A percentile compares a stretch with the other conserved stretches of the same genome.
These are phyloP conservation scores for Solanum pennellii DNA, from an alignment of 257 asterid species.

Conservation along the genomic window DNA sequence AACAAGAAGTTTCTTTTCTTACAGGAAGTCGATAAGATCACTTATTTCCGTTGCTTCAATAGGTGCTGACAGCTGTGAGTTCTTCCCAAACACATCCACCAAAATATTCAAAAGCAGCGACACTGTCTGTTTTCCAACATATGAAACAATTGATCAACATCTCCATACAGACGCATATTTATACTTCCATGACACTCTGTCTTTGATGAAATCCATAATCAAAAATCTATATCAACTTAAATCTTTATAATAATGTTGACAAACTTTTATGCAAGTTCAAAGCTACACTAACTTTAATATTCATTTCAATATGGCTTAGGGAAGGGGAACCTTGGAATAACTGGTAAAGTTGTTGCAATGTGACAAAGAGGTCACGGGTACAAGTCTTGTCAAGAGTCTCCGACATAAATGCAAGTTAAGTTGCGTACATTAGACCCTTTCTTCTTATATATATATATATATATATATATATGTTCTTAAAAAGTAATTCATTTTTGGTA, in stretches of 20 bases:
- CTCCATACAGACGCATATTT: neutral
- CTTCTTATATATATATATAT: too few relatives aligned
- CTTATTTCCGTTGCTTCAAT: conserved; percentile 78
- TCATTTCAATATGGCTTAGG: neutral
- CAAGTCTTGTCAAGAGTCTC: neutral
- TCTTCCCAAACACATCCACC: conserved; percentile 92
- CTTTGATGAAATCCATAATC: neutral
- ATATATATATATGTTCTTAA: too few relatives aligned
- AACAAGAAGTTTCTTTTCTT: conserved; percentile 22
- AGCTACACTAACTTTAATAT: neutral
- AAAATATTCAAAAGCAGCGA: conserved; percentile 56
- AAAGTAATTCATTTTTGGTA: too few relatives aligned
- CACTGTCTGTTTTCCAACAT: conserved; percentile 32
- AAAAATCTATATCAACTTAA: neutral
- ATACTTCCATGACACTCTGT: neutral
- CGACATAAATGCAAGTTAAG: neutral
- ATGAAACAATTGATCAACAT: neutral
- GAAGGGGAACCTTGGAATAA: neutral
- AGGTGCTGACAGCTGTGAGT: conserved; percentile 52
- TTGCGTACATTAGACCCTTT: neutral
- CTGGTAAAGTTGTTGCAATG: neutral
- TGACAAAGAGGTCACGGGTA: neutral
- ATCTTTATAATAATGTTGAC: neutral
- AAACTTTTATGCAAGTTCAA: neutral
- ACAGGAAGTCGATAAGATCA: conserved; percentile 83